Evolutionary conservation across 768 basidiomycete genomes (phyloP), one percentile per base, ranked within the genome.

Genomic region (Pisolithus microcarpus): DNA sequence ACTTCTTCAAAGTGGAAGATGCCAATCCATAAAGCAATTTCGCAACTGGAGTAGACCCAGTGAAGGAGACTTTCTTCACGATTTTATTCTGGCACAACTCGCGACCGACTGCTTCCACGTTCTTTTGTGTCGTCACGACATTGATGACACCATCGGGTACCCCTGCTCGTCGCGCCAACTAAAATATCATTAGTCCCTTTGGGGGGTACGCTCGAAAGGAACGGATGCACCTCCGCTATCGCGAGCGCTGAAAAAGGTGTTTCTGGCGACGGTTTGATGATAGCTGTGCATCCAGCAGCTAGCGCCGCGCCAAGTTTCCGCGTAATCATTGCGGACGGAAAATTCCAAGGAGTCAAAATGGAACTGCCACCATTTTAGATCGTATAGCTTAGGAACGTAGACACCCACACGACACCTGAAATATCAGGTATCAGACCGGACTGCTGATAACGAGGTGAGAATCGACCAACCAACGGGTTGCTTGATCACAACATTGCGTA

Each of bases 91-190:
- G 86, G 65, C 91, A 95, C 76, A 99, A 80, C 72, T 97, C 95
- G 58, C 86, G 85, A 18, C 92, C 96, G 28, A 98, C 87, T n/a
- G 85, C 89, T 51, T 66, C 64, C 30, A 94, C 82, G 61, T 96
- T 81, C 63, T 86, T 86, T 44, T 85, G 79, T 2, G 93, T 93
- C 2, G 92, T 89, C 38, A 99, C 82, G 45, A 96, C 77, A 69
- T 99, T 98, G 66, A 99, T 82, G 36, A 97, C 96, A 40, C 96
- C 96, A 31, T 87, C 81, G 5, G 96, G 95, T 40, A 99, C 72
- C 31, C 95, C 96, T n/a, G 94, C 95, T 38, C 91, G 85, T 42
- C 75, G 75, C 2, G 83, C 81, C 30, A 98, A 78, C 88, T 94
- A 42, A 24, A 26, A 54, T 21, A 31, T 38, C 5, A 36, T 19